phyloP scores from a whole-genome alignment of 495 filamentous ascomycete genomes.

The Lineolata rhizophorae region DNA sequence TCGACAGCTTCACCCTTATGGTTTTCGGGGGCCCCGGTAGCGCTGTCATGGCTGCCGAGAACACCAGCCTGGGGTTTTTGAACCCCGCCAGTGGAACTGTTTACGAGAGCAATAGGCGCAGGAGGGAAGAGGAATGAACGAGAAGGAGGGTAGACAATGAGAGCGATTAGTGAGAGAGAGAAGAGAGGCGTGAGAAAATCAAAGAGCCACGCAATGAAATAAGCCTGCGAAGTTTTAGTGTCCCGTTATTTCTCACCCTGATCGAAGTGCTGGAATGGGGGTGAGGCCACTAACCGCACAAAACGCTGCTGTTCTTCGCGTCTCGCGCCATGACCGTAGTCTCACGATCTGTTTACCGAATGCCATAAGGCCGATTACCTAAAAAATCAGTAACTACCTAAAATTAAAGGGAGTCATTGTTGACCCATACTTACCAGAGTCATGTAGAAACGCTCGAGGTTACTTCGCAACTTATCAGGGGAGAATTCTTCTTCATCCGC shows the following conservation, averaged over 20 bases:
- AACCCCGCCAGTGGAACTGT: constrained; percentile 36
- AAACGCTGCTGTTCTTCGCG: constrained; percentile 42
- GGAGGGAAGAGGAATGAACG: constrained; percentile 52
- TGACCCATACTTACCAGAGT: too few species aligned
- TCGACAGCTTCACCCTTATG: constrained; percentile 77
- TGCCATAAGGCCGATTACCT: constrained; percentile 39
- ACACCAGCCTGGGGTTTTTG: constrained; percentile 49
- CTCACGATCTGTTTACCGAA: constrained; percentile 53
- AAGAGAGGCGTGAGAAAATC: constrained; percentile 50
- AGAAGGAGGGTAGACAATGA: constrained; percentile 45
- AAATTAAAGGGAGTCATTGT: too few species aligned
- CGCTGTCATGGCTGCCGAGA: constrained; percentile 52
- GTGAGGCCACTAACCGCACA: constrained; percentile 25
- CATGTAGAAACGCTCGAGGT: constrained; percentile 69
- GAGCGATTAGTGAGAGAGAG: constrained; percentile 30
- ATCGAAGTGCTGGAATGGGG: not conserved
- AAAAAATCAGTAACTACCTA: too few species aligned
- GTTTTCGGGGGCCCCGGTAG: constrained; percentile 64
- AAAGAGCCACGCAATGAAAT: constrained; percentile 52
- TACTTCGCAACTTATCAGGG: constrained; percentile 64
- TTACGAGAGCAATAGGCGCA: constrained; percentile 42
- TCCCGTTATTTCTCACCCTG: not conserved
- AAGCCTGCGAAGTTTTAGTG: constrained; percentile 27
- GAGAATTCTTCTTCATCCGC: constrained; percentile 69
- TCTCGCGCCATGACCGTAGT: constrained; percentile 63